Conservation (phyloP, 1,139 yeast genomes). For the Lodderomyces parapsilosis region DNA sequence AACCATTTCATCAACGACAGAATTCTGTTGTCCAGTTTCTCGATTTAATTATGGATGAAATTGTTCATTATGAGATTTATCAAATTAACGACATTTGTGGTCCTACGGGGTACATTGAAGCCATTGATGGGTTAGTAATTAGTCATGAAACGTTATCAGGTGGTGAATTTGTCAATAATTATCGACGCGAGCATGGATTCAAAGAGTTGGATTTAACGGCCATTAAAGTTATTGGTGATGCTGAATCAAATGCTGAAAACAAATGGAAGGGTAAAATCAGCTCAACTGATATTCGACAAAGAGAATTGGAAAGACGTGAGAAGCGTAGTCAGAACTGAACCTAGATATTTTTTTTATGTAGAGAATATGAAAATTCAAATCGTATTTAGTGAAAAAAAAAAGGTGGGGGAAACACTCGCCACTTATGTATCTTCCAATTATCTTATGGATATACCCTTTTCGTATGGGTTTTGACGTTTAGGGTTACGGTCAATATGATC, state of each 20-base stretch:
- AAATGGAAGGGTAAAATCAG: slow-evolving; percentile 74
- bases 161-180: slow-evolving; percentile 67
- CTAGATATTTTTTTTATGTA: slow-evolving; percentile 1
- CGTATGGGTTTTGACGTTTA: slow-evolving; percentile 45
- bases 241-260: slow-evolving; percentile 44
- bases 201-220: slow-evolving; percentile 52
- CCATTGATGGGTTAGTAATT: slow-evolving; percentile 76
- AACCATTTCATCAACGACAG: slow-evolving; percentile 55
- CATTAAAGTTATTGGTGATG: slow-evolving; percentile 68
- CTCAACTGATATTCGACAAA: slow-evolving; percentile 58
- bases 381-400: slow-evolving; percentile 3
- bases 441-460: slow-evolving; percentile 60
- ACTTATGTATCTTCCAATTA: slow-evolving; percentile 11
- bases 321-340: neutral
- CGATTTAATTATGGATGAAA: slow-evolving; percentile 34
- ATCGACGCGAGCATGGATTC: slow-evolving; percentile 58
- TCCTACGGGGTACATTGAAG: slow-evolving; percentile 79
- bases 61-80: slow-evolving; percentile 39
- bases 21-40: slow-evolving; percentile 49
- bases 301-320: slow-evolving; percentile 14
- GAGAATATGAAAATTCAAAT: slow-evolving; percentile 5
- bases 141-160: slow-evolving; percentile 81
- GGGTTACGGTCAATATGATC: slow-evolving; percentile 82
- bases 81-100: slow-evolving; percentile 88
- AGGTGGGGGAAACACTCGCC: too few species aligned